A percentile compares a stretch with the other conserved stretches of the same genome.
Evolutionary conservation across 2,329 filamentous ascomycete species (phyloP).

Genomic region (Phyllosticta citriasiana): DNA sequence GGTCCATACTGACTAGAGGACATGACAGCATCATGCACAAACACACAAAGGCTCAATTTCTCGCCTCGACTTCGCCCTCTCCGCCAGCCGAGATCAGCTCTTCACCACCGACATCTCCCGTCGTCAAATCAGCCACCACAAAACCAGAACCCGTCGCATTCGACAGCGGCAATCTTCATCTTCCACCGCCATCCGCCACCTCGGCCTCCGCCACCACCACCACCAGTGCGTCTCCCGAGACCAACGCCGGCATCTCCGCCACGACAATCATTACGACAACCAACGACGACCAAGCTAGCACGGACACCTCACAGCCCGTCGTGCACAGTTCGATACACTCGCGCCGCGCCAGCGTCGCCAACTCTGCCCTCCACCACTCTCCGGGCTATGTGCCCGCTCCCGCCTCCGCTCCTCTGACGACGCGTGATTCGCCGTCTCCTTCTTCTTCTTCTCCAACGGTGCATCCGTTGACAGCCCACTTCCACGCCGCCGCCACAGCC

Average conservation of each 20-base stretch:
- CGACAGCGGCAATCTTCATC: background rate
- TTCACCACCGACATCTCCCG: background rate
- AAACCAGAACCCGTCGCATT: background rate
- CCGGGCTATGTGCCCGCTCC: background rate
- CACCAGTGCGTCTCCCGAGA: background rate
- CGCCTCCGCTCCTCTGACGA: background rate
- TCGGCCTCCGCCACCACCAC: background rate
- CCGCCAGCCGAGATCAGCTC: background rate
- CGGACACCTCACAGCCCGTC: background rate
- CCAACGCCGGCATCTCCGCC: background rate
- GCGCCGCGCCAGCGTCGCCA: background rate
- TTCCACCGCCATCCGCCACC: background rate
- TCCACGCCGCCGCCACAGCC: background rate
- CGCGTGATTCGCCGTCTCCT: background rate
- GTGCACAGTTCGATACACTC: background rate
- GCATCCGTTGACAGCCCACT: background rate
- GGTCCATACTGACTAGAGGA: background rate
- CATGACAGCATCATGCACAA: conserved; percentile 4
- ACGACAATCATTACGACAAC: background rate
- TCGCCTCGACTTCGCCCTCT: background rate
- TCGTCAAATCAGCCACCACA: background rate
- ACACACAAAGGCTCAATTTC: conserved; percentile 6
- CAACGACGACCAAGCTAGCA: background rate
- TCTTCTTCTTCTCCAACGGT: background rate
- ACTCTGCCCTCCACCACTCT: background rate